phyloP scores from a whole-genome alignment of 2,329 filamentous ascomycete species.

The Xylariales sp. region DNA sequence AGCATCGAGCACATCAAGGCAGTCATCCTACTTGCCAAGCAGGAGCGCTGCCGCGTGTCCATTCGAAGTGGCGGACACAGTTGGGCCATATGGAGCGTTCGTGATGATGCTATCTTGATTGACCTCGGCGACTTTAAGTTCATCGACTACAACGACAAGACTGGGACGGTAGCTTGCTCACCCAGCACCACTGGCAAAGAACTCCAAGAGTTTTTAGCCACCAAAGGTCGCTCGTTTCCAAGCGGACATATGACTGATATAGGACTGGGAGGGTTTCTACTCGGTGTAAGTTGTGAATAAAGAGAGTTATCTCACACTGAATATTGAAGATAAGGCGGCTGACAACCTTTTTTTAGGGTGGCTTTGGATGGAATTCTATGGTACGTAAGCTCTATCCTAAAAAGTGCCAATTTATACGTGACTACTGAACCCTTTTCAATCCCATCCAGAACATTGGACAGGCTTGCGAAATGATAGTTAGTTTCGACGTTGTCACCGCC shows the following conservation, averaged over 20 bases:
- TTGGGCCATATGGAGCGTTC: conserved; percentile 45
- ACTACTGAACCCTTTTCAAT: conserved; percentile 2
- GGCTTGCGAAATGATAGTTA: conserved; percentile 43
- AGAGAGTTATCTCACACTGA: too few relatives aligned
- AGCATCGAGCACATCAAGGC: conserved; percentile 28
- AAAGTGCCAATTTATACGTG: too few relatives aligned
- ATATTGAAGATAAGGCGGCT: too few relatives aligned
- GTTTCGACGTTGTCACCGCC: conserved; percentile 43
- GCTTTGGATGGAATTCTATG: conserved; percentile 55
- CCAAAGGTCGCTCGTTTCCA: conserved; percentile 40
- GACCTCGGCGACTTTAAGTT: conserved; percentile 27
- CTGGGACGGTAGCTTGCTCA: conserved; percentile 33
- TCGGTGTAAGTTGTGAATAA: too few relatives aligned
- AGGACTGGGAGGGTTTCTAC: conserved; percentile 51
- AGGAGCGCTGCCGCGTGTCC: conserved; percentile 33
- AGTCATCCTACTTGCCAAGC: conserved; percentile 33
- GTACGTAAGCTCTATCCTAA: too few relatives aligned
- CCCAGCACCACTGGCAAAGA: conserved; percentile 42
- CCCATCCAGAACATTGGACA: conserved; percentile 47
- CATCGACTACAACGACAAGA: conserved; percentile 33
- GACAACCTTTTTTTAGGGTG: conserved; percentile 50
- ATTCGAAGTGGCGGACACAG: conserved; percentile 44
- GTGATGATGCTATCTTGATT: conserved; percentile 38
- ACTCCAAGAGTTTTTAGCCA: conserved; percentile 32
- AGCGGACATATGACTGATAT: conserved; percentile 54